Evolutionary conservation across 495 filamentous ascomycete species (phyloP), one percentile per base, ranked within the genome.

Genomic region (Daldinia caldariorum): DNA sequence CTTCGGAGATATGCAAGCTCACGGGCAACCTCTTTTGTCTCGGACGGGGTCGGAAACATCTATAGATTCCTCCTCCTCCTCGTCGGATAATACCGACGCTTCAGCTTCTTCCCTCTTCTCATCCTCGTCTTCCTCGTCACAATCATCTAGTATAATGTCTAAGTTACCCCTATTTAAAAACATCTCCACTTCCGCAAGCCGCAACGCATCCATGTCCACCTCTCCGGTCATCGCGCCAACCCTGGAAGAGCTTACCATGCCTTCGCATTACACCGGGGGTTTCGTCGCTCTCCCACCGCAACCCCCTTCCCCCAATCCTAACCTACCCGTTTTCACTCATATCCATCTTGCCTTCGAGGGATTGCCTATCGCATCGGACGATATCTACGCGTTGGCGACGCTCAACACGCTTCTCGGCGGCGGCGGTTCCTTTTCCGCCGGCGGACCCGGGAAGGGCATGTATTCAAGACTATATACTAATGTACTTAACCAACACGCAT

Each of bases 401-500:
- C 84, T 99, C 0, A 96, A 97, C 78, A 97, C 93, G 3, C 90
- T 99, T 35, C 91, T 99, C 26, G 95, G 95, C 47, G 95, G 95
- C 6, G 95, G 95, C 59, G 96, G 96, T 14, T 97, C 93, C 61
- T 99, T 99, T 83, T 94, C 90, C n/a, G 95, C 95, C 43, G 95
- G 95, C 69, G 95, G 95, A 2, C 95, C 95, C 18, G 95, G 95
- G 53, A 99, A 99, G 83, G 95, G 95, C 66, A 98, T 99, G 95
- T 98, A 97, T 82, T 94, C 92, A 16, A 91, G 96, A 6, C 87
- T 98, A 32, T 99, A 97, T 83, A 98, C 93, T 63, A 96, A 97
- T 79, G 94, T 97, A 9, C 88, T 99, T 53, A 99, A 99, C 83
- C 95, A 97, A 79, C 87, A 97, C 81, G 92, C 90, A 55, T 98